These are phyloP conservation scores for Trebouxia gelatinosa DNA, from an alignment of 163 green algal species.

Conservation along the genomic window DNA sequence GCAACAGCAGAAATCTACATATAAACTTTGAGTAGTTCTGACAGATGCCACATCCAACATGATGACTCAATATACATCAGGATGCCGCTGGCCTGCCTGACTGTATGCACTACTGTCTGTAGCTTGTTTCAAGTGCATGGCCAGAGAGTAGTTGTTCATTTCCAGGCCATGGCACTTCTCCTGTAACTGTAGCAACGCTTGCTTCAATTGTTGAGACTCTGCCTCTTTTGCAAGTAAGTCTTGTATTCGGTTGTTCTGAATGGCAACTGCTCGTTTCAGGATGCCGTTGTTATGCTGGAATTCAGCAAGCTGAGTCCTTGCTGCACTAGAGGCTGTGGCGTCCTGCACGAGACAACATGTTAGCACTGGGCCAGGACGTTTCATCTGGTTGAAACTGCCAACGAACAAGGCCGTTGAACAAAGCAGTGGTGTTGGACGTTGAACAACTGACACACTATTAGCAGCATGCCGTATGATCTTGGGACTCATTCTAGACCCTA, in stretches of 20 bases:
- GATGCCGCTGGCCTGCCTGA: constrained; percentile 25
- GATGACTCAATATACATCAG: constrained; percentile 74
- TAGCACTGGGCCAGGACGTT: not conserved
- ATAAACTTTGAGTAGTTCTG: no score
- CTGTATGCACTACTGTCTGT: constrained; percentile 33
- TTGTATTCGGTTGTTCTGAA: constrained; percentile 69
- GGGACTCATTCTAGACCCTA: no score
- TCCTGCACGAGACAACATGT: not conserved
- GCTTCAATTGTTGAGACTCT: constrained; percentile 62
- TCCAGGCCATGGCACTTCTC: constrained; percentile 71
- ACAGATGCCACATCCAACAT: no score
- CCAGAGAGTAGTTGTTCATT: constrained; percentile 80
- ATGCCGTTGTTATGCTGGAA: constrained; percentile 71
- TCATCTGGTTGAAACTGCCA: not conserved
- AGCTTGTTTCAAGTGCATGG: constrained; percentile 79
- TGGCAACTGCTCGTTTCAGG: constrained; percentile 83
- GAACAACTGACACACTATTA: not conserved
- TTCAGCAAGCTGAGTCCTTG: constrained; percentile 43
- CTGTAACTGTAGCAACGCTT: constrained; percentile 63
- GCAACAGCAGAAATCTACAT: no score
- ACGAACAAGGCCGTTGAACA: not conserved
- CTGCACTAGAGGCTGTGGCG: not conserved
- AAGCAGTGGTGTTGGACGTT: not conserved
- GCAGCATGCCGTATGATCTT: not conserved
- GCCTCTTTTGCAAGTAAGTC: constrained; percentile 59